These are phyloP conservation scores for Lolium rigidum DNA, from an alignment of 176 grass and related monocot species.

Conservation along the genomic window DNA sequence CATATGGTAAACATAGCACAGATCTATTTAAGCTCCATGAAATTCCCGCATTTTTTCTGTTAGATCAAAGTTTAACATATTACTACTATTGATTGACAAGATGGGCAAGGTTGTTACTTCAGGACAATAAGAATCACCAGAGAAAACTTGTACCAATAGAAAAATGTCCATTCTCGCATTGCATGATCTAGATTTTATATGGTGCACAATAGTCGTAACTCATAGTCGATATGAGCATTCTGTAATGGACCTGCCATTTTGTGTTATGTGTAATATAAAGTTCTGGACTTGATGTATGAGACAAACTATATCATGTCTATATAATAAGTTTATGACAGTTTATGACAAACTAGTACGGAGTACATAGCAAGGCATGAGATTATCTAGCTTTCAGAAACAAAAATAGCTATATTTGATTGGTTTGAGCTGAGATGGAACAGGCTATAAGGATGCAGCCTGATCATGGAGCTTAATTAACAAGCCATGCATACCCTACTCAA, in stretches of 20 bases:
- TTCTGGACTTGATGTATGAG: not conserved
- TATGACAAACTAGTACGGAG: too few relatives aligned
- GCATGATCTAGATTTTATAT: not conserved
- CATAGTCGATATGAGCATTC: not conserved
- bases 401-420: too few relatives aligned
- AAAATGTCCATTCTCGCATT: not conserved
- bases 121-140: not conserved
- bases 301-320: too few relatives aligned
- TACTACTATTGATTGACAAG: not conserved
- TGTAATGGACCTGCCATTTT: not conserved
- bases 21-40: constrained; percentile 1
- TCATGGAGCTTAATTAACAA: not conserved
- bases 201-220: not conserved
- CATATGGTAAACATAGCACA: constrained; percentile 9
- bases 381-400: too few relatives aligned
- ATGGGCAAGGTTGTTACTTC: not conserved
- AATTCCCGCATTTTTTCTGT: too few relatives aligned
- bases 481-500: not conserved
- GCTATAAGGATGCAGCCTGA: not conserved
- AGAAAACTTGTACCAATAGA: not conserved
- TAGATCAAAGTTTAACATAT: not conserved
- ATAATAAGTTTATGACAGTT: too few relatives aligned
- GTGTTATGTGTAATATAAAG: not conserved
- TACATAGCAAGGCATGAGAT: too few relatives aligned
- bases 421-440: too few relatives aligned